These are phyloP conservation scores for Pisolithus tinctorius DNA, from an alignment of 768 basidiomycete genomes.

Conservation along the genomic window DNA sequence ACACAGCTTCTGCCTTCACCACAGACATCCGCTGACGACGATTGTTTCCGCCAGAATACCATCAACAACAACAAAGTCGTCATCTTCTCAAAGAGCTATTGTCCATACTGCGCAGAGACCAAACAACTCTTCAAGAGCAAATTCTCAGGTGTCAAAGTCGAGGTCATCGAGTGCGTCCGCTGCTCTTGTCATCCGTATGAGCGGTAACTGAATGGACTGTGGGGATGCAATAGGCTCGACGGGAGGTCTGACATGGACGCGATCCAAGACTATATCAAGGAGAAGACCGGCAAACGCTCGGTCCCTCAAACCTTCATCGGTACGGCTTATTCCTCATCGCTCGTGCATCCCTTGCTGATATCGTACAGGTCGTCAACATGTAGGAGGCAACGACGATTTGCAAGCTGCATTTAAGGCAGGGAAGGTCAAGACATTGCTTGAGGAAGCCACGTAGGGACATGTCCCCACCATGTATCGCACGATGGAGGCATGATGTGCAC, in stretches of 20 bases:
- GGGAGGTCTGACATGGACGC: conserved; percentile 45
- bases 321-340: conserved; percentile 21
- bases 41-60: conserved; percentile 34
- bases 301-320: conserved; percentile 79
- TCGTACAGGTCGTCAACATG: conserved; percentile 11
- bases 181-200: background rate
- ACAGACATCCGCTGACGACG: conserved; percentile 15
- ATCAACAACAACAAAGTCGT: conserved; percentile 46
- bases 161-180: conserved; percentile 42
- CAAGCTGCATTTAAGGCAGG: background rate
- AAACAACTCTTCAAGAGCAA: conserved; percentile 39
- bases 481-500: no score
- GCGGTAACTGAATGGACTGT: background rate
- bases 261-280: conserved; percentile 59
- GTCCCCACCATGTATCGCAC: no score
- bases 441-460: no score
- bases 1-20: conserved; percentile 8
- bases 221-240: conserved; percentile 43
- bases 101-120: conserved; percentile 45
- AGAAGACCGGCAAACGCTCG: conserved; percentile 61
- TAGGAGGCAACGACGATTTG: conserved; percentile 19
- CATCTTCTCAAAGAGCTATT: conserved; percentile 56
- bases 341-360: background rate
- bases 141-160: conserved; percentile 32
- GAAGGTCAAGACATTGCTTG: no score